Evolutionary conservation across 441 rosid species (phyloP).

Genomic region (Arabidopsis lyrata): DNA sequence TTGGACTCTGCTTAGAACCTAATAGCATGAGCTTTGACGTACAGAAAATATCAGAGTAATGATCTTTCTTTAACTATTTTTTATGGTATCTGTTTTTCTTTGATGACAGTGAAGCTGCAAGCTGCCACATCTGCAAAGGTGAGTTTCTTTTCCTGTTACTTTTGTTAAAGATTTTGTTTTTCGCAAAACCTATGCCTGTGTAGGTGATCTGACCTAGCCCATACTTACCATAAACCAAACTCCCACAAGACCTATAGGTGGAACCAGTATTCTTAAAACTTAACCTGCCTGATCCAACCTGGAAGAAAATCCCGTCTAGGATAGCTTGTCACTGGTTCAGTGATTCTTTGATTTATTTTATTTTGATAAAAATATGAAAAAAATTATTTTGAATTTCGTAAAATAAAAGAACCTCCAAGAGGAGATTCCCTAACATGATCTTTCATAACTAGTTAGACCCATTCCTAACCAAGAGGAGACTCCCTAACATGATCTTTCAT

Average conservation of each 20-base stretch:
- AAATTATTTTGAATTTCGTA: not conserved
- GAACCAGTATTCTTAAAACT: not conserved
- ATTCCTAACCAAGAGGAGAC: slow-evolving; percentile 20
- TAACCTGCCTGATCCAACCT: not conserved
- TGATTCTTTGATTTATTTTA: not conserved
- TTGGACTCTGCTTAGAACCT: slow-evolving; percentile 28
- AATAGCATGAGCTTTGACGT: slow-evolving; percentile 25
- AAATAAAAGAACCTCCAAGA: not conserved
- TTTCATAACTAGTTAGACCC: slow-evolving; percentile 24
- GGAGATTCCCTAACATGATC: slow-evolving; percentile 22
- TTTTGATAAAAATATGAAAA: not conserved
- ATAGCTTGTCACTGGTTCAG: slow-evolving; percentile 16
- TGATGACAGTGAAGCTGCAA: slow-evolving; percentile 83
- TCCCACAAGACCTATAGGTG: slow-evolving; percentile 16
- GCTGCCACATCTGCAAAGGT: slow-evolving; percentile 90
- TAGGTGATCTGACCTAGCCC: slow-evolving; percentile 18
- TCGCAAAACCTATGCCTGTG: slow-evolving; percentile 21
- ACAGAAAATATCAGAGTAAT: slow-evolving; percentile 14
- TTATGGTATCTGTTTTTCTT: slow-evolving; percentile 23
- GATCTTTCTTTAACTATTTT: slow-evolving; percentile 33
- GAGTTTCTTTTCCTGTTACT: slow-evolving; percentile 46
- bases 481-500: slow-evolving; percentile 23
- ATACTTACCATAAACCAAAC: slow-evolving; percentile 31
- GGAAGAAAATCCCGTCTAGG: not conserved
- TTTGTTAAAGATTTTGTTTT: not conserved